phyloP scores from a whole-genome alignment of 2,329 filamentous ascomycete species.

The Colletotrichum tanaceti region DNA sequence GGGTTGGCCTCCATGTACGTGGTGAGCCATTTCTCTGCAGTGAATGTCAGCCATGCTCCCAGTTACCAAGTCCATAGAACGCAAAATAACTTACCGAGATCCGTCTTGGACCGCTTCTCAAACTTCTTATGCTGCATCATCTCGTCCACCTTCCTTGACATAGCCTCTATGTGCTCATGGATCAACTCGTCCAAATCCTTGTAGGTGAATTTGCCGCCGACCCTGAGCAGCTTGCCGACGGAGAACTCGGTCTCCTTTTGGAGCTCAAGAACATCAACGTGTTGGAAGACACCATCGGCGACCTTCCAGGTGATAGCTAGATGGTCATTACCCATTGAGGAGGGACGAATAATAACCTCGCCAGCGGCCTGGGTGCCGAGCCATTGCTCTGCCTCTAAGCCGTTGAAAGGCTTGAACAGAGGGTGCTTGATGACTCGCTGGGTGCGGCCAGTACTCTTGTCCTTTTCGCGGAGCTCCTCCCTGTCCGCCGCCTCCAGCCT shows the following conservation, averaged over 20 bases:
- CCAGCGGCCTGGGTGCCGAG: slow-evolving; percentile 86
- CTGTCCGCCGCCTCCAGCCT: slow-evolving; percentile 82
- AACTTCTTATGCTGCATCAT: slow-evolving; percentile 94
- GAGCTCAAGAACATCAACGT: slow-evolving; percentile 95
- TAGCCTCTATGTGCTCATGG: slow-evolving; percentile 95
- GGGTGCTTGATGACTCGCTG: slow-evolving; percentile 98
- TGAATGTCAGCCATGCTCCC: slow-evolving; percentile 9
- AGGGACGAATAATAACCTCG: slow-evolving; percentile 94
- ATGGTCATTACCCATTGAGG: slow-evolving; percentile 94
- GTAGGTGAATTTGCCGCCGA: slow-evolving; percentile 91
- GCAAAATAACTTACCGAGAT: slow-evolving; percentile 74
- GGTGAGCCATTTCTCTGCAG: slow-evolving; percentile 89
- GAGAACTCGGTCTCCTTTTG: slow-evolving; percentile 98
- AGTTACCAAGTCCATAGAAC: not conserved
- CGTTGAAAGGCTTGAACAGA: slow-evolving; percentile 93
- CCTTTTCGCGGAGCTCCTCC: slow-evolving; percentile 86
- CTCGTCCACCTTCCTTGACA: slow-evolving; percentile 97
- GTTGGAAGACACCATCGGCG: slow-evolving; percentile 93
- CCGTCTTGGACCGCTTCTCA: slow-evolving; percentile 76
- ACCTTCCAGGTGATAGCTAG: slow-evolving; percentile 98
- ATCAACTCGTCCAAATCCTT: slow-evolving; percentile 97
- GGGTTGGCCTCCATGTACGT: slow-evolving; percentile 98
- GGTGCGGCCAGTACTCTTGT: slow-evolving; percentile 84
- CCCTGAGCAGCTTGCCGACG: slow-evolving; percentile 85
- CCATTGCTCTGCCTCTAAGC: slow-evolving; percentile 91